Base-by-base conservation (phyloP, 208 protist species). In the Wallacemonas rigidus region DNA sequence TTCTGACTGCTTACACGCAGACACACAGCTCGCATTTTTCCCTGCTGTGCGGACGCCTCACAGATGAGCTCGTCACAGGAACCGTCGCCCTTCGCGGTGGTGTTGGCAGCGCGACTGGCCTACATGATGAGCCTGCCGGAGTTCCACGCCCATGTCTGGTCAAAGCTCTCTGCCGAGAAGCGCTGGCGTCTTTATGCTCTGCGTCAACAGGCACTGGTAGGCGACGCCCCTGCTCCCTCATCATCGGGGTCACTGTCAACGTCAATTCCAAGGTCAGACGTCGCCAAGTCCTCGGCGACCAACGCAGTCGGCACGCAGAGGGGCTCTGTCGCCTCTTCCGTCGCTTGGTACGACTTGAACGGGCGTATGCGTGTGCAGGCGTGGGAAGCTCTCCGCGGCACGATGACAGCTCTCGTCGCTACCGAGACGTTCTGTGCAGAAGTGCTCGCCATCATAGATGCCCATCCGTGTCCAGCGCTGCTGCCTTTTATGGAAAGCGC, bases 341-440 rank as follows among this genome's bases (percentile, higher is more conserved):
- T 73, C 2, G 74, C 75, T 36, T 93, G 88, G 88, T 90, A 85
- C 67, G 79, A 93, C 74, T 76, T 93, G 38, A 83, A 80, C n/a
- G 76, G 71, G 41, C 80, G 81, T 35, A 65, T 83, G 35, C 81
- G 87, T 40, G 82, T 79, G 55, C 43, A 60, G 26, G 61, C 65
- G 15, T 93, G 88, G 88, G 75, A 71, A 12, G 63, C 76, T 1
- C 77, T 93, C 55, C 85, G 88, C 9, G 85, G 86, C 8, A 76
- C 71, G 36, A 91, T 93, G 86, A 82, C 72, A n/a, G 69, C 79
- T 5, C 81, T 82, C 44, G 78, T 93, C 14, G 86, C 88, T 17
- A 75, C 71, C 17, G 88, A 93, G 67, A 77, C 79, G 65, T 90
- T 93, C 68, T 91, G 83, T 43, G 72, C 88, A 6, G 88, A 93